These are phyloP conservation scores for Nicotiana obtusifolia DNA, from an alignment of 257 asterid species.

Conservation along the genomic window DNA sequence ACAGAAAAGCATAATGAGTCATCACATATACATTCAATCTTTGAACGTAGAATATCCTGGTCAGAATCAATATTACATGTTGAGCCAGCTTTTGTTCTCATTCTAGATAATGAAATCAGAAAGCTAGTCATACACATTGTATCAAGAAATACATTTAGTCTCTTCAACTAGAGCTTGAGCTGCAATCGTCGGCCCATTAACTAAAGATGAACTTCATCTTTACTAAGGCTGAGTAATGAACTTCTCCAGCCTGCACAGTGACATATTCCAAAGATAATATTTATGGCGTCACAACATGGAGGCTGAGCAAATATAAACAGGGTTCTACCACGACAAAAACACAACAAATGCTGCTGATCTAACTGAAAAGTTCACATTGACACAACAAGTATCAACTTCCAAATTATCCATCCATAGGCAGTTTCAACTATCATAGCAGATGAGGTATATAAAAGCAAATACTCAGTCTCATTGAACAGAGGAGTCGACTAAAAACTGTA, in stretches of 20 bases:
- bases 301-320: background rate
- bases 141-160: too few species aligned
- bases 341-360: background rate
- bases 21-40: background rate
- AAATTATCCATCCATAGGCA: background rate
- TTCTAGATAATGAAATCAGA: slow-evolving; percentile 7
- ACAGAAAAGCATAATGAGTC: background rate
- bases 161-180: too few species aligned
- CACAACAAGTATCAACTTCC: background rate
- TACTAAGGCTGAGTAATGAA: too few species aligned
- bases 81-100: slow-evolving; percentile 21
- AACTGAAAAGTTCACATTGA: background rate
- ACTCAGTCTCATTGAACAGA: background rate
- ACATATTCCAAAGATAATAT: background rate
- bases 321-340: background rate
- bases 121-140: background rate
- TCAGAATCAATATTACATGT: slow-evolving; percentile 18
- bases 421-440: background rate
- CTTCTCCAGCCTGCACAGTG: too few species aligned
- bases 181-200: too few species aligned
- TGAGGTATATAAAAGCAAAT: background rate
- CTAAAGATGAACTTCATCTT: background rate
- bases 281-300: slow-evolving; percentile 2
- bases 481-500: background rate
- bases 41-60: slow-evolving; percentile 15